These are phyloP conservation scores for Rhodotorula toruloides DNA, from an alignment of 768 basidiomycete genomes.

Conservation along the genomic window DNA sequence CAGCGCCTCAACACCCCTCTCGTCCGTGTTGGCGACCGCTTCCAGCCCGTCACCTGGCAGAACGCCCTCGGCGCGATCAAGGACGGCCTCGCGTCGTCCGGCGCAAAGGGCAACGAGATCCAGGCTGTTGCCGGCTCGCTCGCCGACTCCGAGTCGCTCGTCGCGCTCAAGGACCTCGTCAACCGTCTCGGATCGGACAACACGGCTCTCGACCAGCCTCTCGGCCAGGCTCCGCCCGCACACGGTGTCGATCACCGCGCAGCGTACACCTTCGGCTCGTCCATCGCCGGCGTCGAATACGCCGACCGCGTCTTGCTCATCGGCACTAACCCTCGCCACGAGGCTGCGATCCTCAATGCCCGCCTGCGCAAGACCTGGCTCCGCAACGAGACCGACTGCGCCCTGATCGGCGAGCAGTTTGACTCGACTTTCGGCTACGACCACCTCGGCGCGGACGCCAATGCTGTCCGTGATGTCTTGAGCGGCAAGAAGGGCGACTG, in stretches of 20 bases:
- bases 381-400: conserved; percentile 77
- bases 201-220: conserved; percentile 67
- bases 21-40: conserved; percentile 83
- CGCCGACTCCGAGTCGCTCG: conserved; percentile 88
- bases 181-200: conserved; percentile 95
- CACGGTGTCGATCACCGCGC: conserved; percentile 85
- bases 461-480: conserved; percentile 70
- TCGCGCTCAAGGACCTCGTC: conserved; percentile 85
- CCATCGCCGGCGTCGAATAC: conserved; percentile 80
- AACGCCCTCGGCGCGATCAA: conserved; percentile 72
- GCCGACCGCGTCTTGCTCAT: conserved; percentile 90
- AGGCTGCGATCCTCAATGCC: conserved; percentile 94
- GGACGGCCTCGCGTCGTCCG: conserved; percentile 69
- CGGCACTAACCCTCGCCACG: conserved; percentile 94
- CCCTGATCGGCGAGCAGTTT: conserved; percentile 80
- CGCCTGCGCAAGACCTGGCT: conserved; percentile 94
- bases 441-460: conserved; percentile 70
- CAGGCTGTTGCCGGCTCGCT: conserved; percentile 88
- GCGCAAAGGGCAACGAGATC: conserved; percentile 85
- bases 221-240: conserved; percentile 61
- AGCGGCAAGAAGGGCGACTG: conserved; percentile 60
- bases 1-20: conserved; percentile 91
- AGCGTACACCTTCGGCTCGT: conserved; percentile 93
- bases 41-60: conserved; percentile 85
- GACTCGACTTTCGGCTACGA: conserved; percentile 92